These are phyloP conservation scores for Botrytis medusae DNA, from an alignment of 2,329 filamentous ascomycete species.

Conservation along the genomic window DNA sequence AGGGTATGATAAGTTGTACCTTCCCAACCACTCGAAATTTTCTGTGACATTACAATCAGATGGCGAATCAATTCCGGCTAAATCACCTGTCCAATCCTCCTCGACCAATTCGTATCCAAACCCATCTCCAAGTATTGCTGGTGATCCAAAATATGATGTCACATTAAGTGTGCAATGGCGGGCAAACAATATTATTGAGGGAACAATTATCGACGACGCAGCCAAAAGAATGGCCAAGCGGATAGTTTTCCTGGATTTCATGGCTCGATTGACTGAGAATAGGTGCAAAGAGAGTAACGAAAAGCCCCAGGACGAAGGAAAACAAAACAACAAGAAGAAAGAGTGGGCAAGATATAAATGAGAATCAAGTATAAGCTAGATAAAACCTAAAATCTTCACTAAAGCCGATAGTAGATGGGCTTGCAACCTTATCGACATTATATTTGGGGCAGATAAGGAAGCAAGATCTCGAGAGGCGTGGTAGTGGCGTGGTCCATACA, in stretches of 20 bases:
- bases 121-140: not conserved
- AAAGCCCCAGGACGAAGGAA: not conserved
- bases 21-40: slow-evolving; percentile 12
- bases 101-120: not conserved
- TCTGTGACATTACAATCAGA: slow-evolving; percentile 2
- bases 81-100: not conserved
- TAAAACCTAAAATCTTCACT: not conserved
- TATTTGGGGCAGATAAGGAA: not conserved
- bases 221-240: slow-evolving; percentile 1
- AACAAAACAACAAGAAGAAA: not conserved
- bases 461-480: not conserved
- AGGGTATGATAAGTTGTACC: slow-evolving; percentile 36
- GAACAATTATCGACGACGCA: slow-evolving; percentile 7
- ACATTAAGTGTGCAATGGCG: not conserved
- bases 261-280: not conserved
- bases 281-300: not conserved
- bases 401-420: not conserved
- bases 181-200: slow-evolving; percentile 1
- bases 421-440: not conserved
- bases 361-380: no score
- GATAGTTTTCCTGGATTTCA: slow-evolving; percentile 8
- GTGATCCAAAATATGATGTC: slow-evolving; percentile 8
- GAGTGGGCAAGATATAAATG: not conserved
- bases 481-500: not conserved
- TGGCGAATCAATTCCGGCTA: not conserved